Evolutionary conservation across 768 basidiomycete species (phyloP).

Genomic region (Rhizopogon vulgaris): DNA sequence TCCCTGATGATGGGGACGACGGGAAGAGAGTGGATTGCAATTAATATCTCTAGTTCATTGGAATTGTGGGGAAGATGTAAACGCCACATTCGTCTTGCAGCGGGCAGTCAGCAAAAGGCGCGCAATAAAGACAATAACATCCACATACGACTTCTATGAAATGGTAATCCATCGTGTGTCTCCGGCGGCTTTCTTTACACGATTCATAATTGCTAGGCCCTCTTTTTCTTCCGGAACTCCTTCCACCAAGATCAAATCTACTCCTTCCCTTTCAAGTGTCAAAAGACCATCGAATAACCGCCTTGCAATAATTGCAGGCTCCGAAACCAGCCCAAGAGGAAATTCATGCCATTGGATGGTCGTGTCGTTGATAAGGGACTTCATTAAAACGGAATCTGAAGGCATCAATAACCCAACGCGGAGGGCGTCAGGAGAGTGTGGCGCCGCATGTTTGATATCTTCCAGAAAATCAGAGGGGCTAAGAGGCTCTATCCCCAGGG

Average conservation of each 20-base stretch:
- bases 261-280: slow-evolving; percentile 67
- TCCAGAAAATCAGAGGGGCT: slow-evolving; percentile 33
- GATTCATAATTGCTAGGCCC: slow-evolving; percentile 93
- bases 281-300: slow-evolving; percentile 85
- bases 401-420: slow-evolving; percentile 69
- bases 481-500: slow-evolving; percentile 25
- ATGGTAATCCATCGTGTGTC: slow-evolving; percentile 32
- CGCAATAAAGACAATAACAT: neutral
- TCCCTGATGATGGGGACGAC: too few relatives aligned
- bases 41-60: neutral
- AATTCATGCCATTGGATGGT: slow-evolving; percentile 53
- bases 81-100: neutral
- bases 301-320: slow-evolving; percentile 68
- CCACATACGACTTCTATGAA: slow-evolving; percentile 2
- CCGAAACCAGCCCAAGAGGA: slow-evolving; percentile 40
- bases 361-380: slow-evolving; percentile 20
- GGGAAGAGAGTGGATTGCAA: too few relatives aligned
- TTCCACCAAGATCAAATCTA: slow-evolving; percentile 81
- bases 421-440: neutral
- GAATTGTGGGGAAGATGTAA: neutral
- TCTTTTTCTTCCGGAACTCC: slow-evolving; percentile 74
- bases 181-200: slow-evolving; percentile 84
- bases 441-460: slow-evolving; percentile 30
- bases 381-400: slow-evolving; percentile 43
- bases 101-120: neutral